Conservation (phyloP, 2,329 filamentous ascomycete genomes). For the Ophiostoma sp. region DNA sequence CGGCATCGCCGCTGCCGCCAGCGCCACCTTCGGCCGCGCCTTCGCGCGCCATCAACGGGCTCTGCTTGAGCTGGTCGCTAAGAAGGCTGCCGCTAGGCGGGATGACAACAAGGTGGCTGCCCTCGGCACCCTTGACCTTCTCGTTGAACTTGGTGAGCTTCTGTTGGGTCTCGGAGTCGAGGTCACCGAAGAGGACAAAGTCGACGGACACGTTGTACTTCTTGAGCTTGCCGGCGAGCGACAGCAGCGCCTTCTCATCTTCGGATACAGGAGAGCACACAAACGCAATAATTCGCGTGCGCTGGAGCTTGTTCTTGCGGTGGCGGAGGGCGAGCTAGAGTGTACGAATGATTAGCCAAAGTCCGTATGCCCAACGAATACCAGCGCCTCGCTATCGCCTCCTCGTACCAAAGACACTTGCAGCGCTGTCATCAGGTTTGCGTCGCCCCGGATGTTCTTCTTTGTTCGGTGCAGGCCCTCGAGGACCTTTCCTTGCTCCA, state of each 20-base stretch:
- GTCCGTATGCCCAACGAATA: not conserved
- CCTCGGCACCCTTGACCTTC: conserved; percentile 83
- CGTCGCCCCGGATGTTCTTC: conserved; percentile 82
- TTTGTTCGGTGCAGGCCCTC: conserved; percentile 84
- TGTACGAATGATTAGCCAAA: not conserved
- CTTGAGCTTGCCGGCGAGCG: conserved; percentile 97
- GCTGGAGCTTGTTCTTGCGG: conserved; percentile 93
- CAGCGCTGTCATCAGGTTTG: conserved; percentile 86
- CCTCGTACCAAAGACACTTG: conserved; percentile 75
- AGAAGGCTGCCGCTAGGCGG: conserved; percentile 87
- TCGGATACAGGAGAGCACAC: conserved; percentile 89
- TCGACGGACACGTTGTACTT: conserved; percentile 93
- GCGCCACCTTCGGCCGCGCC: conserved; percentile 55
- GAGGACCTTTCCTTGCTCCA: conserved; percentile 91
- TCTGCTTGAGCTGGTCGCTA: conserved; percentile 83
- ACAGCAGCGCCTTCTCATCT: conserved; percentile 79
- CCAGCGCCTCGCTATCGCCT: not conserved
- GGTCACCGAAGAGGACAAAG: conserved; percentile 89
- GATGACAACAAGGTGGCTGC: conserved; percentile 84
- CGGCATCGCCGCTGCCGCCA: conserved; percentile 50
- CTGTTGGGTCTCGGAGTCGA: conserved; percentile 81
- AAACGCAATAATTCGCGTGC: conserved; percentile 95
- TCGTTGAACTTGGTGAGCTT: conserved; percentile 94
- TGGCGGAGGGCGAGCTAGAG: conserved; percentile 91
- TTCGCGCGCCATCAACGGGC: conserved; percentile 84